Percentiles rank a stretch among this genome's conserved stretches.
Conservation (phyloP, 1,139 yeast species). For the Debaryomyces sp. region DNA sequence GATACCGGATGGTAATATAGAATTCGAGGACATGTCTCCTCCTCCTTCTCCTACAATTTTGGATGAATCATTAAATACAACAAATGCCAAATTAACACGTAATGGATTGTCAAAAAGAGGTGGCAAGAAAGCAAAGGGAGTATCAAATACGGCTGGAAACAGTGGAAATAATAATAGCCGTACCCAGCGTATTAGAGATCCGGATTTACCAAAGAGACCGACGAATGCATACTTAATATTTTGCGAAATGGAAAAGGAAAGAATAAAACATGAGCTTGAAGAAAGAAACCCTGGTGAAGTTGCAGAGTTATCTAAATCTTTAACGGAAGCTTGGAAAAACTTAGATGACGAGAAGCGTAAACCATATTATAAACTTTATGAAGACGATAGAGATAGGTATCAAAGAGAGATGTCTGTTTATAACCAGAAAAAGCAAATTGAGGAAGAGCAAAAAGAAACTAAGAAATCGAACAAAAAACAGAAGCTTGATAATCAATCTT, state of each 20-base stretch:
- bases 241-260: conserved; percentile 84
- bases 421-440: conserved; percentile 36
- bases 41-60: conserved; percentile 44
- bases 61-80: conserved; percentile 32
- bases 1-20: conserved; percentile 34
- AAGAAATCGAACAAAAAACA: conserved; percentile 17
- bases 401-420: conserved; percentile 73
- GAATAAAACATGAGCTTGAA: conserved; percentile 56
- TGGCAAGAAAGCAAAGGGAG: conserved; percentile 22
- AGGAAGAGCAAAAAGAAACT: conserved; percentile 15
- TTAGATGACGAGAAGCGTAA: conserved; percentile 69
- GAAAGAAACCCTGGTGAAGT: conserved; percentile 48
- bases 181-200: conserved; percentile 58
- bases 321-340: conserved; percentile 87
- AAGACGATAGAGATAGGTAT: conserved; percentile 78
- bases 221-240: conserved; percentile 86
- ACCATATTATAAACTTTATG: conserved; percentile 77
- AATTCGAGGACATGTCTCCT: conserved; percentile 44
- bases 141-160: conserved; percentile 10
- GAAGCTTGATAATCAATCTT: conserved; percentile 13
- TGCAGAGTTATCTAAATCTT: conserved; percentile 68
- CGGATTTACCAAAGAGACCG: conserved; percentile 84
- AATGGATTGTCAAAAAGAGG: conserved; percentile 26
- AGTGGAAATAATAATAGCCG: conserved; percentile 13
- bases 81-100: conserved; percentile 23